Base-by-base conservation (phyloP, 768 basidiomycete species). In the Fomitopsis serialis region DNA sequence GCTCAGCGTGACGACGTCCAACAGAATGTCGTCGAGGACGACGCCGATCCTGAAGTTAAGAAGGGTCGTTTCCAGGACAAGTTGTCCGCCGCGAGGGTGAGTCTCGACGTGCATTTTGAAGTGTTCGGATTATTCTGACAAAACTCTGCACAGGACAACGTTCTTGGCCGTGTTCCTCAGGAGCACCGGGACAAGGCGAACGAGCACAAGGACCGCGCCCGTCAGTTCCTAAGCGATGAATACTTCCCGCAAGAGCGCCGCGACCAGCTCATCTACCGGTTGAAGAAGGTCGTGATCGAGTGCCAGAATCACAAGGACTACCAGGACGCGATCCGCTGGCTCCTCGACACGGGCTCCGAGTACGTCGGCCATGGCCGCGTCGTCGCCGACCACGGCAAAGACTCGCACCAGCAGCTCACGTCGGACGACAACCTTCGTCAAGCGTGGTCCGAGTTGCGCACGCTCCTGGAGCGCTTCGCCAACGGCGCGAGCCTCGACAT, bases 291-390 rank as follows among this genome's bases (percentile, higher is more conserved):
- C 37, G 82, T 97, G 49, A 78, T 94, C 55, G 95, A 98, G 65
- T 93, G 91, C 67, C 94, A 97, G 70, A 85, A 87, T 63, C 93
- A 96, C 70, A 75, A 84, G 45, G 88, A 96, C 66, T 98, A 97
- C 70, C 89, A 92, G 60, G 83, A 82, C 52, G 79, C 84, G 2
- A 74, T 92, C 48, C 73, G 72, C 13, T 92, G 90, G 90, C 72
- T 92, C 11, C 72, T 92, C 42, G 70, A 73, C 27, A 75, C 76
- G 52, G 59, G 87, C 19, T 78, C 82, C 56, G 78, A 85, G 53
- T 92, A 90, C 58, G 78, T 75, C 5, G 58, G 61, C 24, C 69
- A 72, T 23, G 71, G 65, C n/a, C 69, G 71, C 37, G 59, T 63
- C 24, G 52, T 61, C 24, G 61, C 59, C n/a, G 53, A 34, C 7